Percentiles rank a stretch among this genome's conserved stretches.
These are phyloP conservation scores for Dysphania ambrosioides DNA, from an alignment of 148 eudicot genomes.

Conservation along the genomic window DNA sequence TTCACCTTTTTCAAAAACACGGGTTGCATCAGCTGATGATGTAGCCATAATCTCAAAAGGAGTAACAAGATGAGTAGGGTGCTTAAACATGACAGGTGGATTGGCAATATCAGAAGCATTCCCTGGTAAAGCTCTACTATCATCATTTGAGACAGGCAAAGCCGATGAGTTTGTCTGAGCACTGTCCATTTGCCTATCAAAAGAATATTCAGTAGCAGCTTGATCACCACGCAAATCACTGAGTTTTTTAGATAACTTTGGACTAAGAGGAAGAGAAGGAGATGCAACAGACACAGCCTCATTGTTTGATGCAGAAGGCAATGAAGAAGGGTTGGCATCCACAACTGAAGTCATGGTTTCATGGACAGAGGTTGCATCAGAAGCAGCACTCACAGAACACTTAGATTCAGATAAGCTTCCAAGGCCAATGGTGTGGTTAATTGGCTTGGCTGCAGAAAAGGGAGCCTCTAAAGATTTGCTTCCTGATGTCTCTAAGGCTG, in stretches of 20 bases:
- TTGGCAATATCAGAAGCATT: slow-evolving; percentile 43
- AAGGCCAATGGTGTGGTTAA: slow-evolving; percentile 28
- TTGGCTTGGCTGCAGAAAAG: slow-evolving; percentile 44
- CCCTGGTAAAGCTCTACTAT: slow-evolving; percentile 43
- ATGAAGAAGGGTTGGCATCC: slow-evolving; percentile 43
- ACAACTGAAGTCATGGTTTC: slow-evolving; percentile 36
- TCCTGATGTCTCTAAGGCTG: slow-evolving; percentile 46
- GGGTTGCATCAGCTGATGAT: slow-evolving; percentile 58
- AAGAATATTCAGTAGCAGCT: slow-evolving; percentile 50
- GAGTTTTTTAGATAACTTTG: slow-evolving; percentile 55
- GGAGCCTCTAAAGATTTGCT: slow-evolving; percentile 50
- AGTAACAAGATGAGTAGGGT: slow-evolving; percentile 93
- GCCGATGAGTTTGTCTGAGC: slow-evolving; percentile 43
- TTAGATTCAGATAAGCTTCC: slow-evolving; percentile 44
- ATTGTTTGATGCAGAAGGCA: slow-evolving; percentile 41
- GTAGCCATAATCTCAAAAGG: slow-evolving; percentile 90
- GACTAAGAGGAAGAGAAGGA: slow-evolving; percentile 63
- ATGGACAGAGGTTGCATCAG: slow-evolving; percentile 40
- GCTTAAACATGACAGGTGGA: slow-evolving; percentile 62
- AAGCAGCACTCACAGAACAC: slow-evolving; percentile 39
- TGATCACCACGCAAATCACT: slow-evolving; percentile 54
- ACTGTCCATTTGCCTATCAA: slow-evolving; percentile 68
- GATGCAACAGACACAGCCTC: slow-evolving; percentile 53
- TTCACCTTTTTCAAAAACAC: slow-evolving; percentile 47
- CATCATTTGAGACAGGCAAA: slow-evolving; percentile 48